Percentiles rank a stretch among this genome's conserved stretches.
Evolutionary conservation across 352 stramenopile genomes (phyloP).

Genomic region (Phytophthora meadii): DNA sequence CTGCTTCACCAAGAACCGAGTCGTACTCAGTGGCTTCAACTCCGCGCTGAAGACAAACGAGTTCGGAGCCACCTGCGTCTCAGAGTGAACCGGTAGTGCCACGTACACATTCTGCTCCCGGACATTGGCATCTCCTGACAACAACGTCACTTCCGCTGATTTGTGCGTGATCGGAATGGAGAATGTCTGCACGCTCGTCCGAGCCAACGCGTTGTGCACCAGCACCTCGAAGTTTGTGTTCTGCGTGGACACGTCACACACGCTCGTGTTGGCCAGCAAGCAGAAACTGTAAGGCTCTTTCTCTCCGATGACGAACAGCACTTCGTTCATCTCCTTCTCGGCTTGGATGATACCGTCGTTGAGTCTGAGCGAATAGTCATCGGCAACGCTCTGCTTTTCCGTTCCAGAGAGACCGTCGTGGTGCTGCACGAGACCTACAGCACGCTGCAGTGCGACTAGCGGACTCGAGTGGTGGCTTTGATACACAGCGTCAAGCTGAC

Average conservation of each 20-base stretch:
- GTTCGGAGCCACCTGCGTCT: conserved; percentile 61
- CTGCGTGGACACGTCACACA: conserved; percentile 84
- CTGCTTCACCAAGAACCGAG: conserved; percentile 65
- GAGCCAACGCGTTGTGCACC: conserved; percentile 74
- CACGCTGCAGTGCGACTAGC: conserved; percentile 83
- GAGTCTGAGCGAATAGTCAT: conserved; percentile 96
- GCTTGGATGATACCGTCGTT: conserved; percentile 80
- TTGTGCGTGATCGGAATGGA: conserved; percentile 64
- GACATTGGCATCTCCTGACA: conserved; percentile 48
- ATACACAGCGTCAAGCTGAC: conserved; percentile 91
- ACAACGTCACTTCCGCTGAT: conserved; percentile 42
- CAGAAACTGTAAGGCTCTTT: conserved; percentile 75
- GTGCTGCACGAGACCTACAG: conserved; percentile 94
- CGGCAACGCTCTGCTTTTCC: conserved; percentile 94
- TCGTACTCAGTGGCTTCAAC: conserved; percentile 56
- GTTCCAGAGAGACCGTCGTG: conserved; percentile 97
- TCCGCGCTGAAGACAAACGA: conserved; percentile 73
- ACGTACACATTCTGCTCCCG: conserved; percentile 57
- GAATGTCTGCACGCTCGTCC: conserved; percentile 65
- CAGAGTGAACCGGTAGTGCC: conserved; percentile 57
- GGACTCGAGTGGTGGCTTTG: conserved; percentile 62
- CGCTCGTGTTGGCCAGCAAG: conserved; percentile 90
- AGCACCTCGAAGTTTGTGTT: conserved; percentile 75
- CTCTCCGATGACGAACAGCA: conserved; percentile 80
- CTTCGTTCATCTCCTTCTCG: conserved; percentile 71